phyloP scores from a whole-genome alignment of 2,329 filamentous ascomycete species.

The Emergomyces pasteurianus region DNA sequence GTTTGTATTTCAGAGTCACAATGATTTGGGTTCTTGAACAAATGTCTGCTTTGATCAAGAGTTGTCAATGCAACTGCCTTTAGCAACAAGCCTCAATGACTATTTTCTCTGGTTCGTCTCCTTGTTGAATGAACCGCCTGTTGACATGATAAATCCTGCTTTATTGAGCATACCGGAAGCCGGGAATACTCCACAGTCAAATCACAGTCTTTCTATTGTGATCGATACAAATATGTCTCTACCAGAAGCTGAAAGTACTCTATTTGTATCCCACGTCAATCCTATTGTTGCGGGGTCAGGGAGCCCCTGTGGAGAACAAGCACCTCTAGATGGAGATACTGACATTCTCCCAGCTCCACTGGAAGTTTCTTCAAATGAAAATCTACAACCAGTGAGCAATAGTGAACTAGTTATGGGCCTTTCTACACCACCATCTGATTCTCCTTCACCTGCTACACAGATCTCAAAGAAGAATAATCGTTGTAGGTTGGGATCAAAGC shows the following conservation, averaged over 20 bases:
- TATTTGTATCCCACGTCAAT: not conserved
- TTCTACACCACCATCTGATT: not conserved
- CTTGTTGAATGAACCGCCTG: not conserved
- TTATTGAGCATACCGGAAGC: conserved; percentile 1
- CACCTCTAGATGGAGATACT: not conserved
- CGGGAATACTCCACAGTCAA: not conserved
- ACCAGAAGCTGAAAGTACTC: not conserved
- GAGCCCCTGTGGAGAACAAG: not conserved
- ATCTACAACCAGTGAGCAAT: not conserved
- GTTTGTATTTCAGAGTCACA: too few relatives aligned
- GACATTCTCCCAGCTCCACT: not conserved
- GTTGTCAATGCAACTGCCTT: not conserved
- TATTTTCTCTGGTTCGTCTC: not conserved
- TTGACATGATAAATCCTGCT: conserved; percentile 3
- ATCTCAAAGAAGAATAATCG: too few relatives aligned
- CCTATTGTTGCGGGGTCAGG: not conserved
- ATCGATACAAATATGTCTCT: not conserved
- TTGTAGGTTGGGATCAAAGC: too few relatives aligned
- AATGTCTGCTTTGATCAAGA: not conserved
- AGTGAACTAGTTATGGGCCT: not conserved
- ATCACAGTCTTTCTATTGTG: not conserved
- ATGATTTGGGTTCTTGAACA: not conserved
- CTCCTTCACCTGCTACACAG: conserved; percentile 2
- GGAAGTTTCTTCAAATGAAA: not conserved
- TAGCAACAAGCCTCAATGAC: conserved; percentile 8